phyloP scores from a whole-genome alignment of 495 filamentous ascomycete species.

The Cercophora samala region DNA sequence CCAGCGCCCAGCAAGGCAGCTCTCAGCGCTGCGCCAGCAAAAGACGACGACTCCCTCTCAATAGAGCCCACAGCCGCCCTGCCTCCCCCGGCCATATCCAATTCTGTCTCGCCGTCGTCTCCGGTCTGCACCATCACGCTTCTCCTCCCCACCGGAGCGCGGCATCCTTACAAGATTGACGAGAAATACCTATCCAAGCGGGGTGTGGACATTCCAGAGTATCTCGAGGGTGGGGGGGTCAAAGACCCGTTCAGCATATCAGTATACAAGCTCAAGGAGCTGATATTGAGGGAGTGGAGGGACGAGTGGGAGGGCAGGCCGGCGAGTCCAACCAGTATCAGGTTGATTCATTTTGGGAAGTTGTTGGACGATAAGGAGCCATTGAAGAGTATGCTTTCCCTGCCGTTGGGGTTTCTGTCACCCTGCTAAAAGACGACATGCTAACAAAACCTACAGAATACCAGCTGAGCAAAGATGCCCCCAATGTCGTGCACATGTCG shows the following conservation, averaged over 20 bases:
- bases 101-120: neutral
- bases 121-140: conserved; percentile 61
- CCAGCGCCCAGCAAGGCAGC: conserved; percentile 21
- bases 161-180: conserved; percentile 85
- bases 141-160: conserved; percentile 72
- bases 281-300: conserved; percentile 88
- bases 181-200: conserved; percentile 78
- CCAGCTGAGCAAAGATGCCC: conserved; percentile 62
- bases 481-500: conserved; percentile 92
- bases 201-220: conserved; percentile 66
- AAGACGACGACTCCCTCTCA: conserved; percentile 38
- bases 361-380: conserved; percentile 80
- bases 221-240: conserved; percentile 43
- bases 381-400: conserved; percentile 48
- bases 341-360: conserved; percentile 85
- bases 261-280: conserved; percentile 85
- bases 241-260: conserved; percentile 84
- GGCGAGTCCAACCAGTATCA: conserved; percentile 76
- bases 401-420: neutral
- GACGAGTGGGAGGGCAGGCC: conserved; percentile 86
- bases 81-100: conserved; percentile 12
- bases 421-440: neutral
- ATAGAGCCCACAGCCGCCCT: conserved; percentile 41
- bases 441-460: conserved; percentile 56
- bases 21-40: neutral